Evolutionary conservation across 2,329 filamentous ascomycete genomes (phyloP), one percentile per base, ranked within the genome.

Genomic region (Claviceps digitariae): DNA sequence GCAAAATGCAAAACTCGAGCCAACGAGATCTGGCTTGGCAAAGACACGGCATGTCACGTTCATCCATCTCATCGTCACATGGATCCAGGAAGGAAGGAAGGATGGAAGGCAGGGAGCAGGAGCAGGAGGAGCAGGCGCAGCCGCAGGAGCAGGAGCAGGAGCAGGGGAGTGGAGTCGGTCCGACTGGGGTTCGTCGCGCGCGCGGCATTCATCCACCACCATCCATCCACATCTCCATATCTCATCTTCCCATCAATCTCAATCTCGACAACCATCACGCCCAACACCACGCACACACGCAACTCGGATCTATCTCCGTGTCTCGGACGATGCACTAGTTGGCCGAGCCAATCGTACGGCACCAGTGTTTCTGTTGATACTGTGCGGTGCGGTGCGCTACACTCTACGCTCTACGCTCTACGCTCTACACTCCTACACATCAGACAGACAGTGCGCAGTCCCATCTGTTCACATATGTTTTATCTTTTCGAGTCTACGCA

Each of bases 161-260:
- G n/a, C n/a, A 29, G 21, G 15, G 13, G 48, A 21, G 48, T 48
- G 47, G 13, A 46, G 47, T 53, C 47, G 47, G 52, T 40, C 52
- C 52, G 40, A 53, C 52, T 46, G 46, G 52, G 40, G 52, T 45
- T 20, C 31, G 23, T 29, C 47, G 20, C 27, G 38, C 17, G 31
- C n/a, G 23, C 49, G 34, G 29, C 48, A 40, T 7, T 43, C 40
- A 20, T 25, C 50, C 40, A 29, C 20, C 49, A 51, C 36, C 7
- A 23, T 17, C 25, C n/a, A 15, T 27, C 44, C 23, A 46, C 21
- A n/a, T 29, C 17, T 17, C 21, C 44, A n/a, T 43, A 43, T 43
- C 40, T 21, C 40, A 43, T 43, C 31, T 34, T 34, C 31, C 31
- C 31, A 10, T 34, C 43, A 13, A 45, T 45, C 45, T 41, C 48